These are phyloP conservation scores for Myrmaecium sp. DNA, from an alignment of 2,329 filamentous ascomycete genomes.

Conservation along the genomic window DNA sequence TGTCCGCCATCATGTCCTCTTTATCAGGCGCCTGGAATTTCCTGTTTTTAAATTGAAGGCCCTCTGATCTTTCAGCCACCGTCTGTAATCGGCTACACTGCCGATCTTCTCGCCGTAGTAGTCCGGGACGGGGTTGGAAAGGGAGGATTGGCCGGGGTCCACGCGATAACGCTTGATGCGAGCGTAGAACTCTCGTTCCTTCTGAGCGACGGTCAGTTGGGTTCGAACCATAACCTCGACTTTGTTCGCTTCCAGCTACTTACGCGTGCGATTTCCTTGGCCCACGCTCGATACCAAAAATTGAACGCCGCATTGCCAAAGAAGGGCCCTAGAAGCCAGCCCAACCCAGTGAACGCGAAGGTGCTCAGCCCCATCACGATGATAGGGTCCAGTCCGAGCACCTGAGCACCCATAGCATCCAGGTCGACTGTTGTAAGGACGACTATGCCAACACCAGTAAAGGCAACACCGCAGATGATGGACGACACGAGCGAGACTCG, in stretches of 20 bases:
- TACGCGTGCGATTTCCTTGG: conserved; percentile 53
- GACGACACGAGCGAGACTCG: conserved; percentile 70
- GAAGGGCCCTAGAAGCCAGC: conserved; percentile 4
- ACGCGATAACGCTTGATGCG: conserved; percentile 85
- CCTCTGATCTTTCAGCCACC: conserved; percentile 94
- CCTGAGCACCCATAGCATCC: conserved; percentile 45
- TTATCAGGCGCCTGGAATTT: too few relatives aligned
- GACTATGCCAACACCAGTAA: conserved; percentile 46
- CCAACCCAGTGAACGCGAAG: conserved; percentile 36
- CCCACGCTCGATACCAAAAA: conserved; percentile 52
- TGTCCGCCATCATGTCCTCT: too few relatives aligned
- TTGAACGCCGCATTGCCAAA: conserved; percentile 47
- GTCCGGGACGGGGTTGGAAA: conserved; percentile 86
- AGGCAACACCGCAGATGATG: conserved; percentile 43
- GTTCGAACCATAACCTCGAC: neutral
- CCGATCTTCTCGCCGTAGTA: conserved; percentile 99
- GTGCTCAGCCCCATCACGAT: conserved; percentile 70
- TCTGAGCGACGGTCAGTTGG: too few relatives aligned
- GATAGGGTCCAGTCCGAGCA: conserved; percentile 75
- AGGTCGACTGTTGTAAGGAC: conserved; percentile 54
- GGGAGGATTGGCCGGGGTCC: conserved; percentile 74
- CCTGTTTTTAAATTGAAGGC: conserved; percentile 88
- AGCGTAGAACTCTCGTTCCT: conserved; percentile 87
- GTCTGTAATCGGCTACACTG: conserved; percentile 75
- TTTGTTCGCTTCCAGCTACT: too few relatives aligned